These are phyloP conservation scores for Blastomyces emzantsi DNA, from an alignment of 2,329 filamentous ascomycete genomes.

Conservation along the genomic window DNA sequence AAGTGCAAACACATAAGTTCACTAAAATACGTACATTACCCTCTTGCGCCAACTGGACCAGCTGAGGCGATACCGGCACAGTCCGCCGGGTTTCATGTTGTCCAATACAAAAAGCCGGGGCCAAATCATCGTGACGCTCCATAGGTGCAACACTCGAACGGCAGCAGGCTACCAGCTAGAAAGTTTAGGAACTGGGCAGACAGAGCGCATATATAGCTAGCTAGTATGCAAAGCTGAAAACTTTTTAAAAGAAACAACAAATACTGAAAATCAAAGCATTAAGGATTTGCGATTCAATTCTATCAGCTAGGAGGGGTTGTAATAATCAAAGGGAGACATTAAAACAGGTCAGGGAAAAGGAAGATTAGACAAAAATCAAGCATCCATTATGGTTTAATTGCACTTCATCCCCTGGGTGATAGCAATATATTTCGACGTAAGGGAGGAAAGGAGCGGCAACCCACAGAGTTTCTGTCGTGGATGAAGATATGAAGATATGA, in stretches of 20 bases:
- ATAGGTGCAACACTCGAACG: conserved; percentile 9
- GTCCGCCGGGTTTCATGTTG: conserved; percentile 51
- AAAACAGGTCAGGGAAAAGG: background rate
- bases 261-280: conserved; percentile 1
- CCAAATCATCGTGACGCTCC: conserved; percentile 19
- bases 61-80: conserved; percentile 40
- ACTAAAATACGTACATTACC: conserved; percentile 38
- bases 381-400: conserved; percentile 3
- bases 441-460: background rate
- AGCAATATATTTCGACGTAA: background rate
- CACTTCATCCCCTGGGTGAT: background rate
- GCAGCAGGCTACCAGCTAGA: background rate
- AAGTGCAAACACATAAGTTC: background rate
- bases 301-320: conserved; percentile 4
- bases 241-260: background rate
- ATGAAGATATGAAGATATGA: background rate
- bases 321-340: background rate
- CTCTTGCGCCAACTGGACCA: conserved; percentile 49
- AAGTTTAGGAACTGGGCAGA: background rate
- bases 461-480: background rate
- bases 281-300: background rate
- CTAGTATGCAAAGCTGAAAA: background rate
- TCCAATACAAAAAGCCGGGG: conserved; percentile 49
- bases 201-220: background rate
- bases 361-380: background rate